phyloP scores from a whole-genome alignment of 805 yeast species.

The Isabelozyma gotoi region DNA sequence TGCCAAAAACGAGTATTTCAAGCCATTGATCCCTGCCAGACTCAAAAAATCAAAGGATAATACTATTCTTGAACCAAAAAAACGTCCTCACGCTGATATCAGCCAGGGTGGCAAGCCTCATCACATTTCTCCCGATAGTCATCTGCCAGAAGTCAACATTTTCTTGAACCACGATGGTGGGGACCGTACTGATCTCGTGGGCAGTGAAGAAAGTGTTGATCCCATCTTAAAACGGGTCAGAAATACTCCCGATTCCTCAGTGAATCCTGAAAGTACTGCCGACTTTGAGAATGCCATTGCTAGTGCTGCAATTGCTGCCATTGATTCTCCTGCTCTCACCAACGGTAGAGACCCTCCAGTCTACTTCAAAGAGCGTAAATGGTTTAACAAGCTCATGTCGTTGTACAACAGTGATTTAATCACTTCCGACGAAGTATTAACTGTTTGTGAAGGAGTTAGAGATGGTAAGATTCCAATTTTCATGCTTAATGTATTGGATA shows the following conservation, averaged over 20 bases:
- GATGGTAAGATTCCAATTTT: slow-evolving; percentile 37
- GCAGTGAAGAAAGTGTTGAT: slow-evolving; percentile 25
- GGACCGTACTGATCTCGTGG: background rate
- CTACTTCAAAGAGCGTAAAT: slow-evolving; percentile 34
- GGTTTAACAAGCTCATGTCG: slow-evolving; percentile 34
- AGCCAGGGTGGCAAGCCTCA: background rate
- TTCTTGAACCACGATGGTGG: slow-evolving; percentile 5
- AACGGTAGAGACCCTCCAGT: slow-evolving; percentile 21
- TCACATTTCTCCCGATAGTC: background rate
- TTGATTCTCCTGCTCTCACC: slow-evolving; percentile 27
- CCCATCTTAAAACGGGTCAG: slow-evolving; percentile 26
- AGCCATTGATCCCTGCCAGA: slow-evolving; percentile 23
- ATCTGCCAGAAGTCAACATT: slow-evolving; percentile 5
- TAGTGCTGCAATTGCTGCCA: slow-evolving; percentile 31
- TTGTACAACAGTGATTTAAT: slow-evolving; percentile 26
- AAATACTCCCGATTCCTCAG: slow-evolving; percentile 8
- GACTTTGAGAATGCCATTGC: slow-evolving; percentile 27
- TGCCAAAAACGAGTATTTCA: slow-evolving; percentile 21
- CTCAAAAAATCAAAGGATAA: slow-evolving; percentile 7
- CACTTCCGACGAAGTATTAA: slow-evolving; percentile 28
- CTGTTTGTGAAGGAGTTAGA: slow-evolving; percentile 35
- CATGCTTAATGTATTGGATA: slow-evolving; percentile 35
- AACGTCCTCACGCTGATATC: slow-evolving; percentile 10
- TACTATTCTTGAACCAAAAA: slow-evolving; percentile 8
- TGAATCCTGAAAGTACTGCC: slow-evolving; percentile 4